A percentile compares a stretch with the other conserved stretches of the same genome.
These are phyloP conservation scores for Macrophomina pseudophaseolina DNA, from an alignment of 2,329 filamentous ascomycete species.

Conservation along the genomic window DNA sequence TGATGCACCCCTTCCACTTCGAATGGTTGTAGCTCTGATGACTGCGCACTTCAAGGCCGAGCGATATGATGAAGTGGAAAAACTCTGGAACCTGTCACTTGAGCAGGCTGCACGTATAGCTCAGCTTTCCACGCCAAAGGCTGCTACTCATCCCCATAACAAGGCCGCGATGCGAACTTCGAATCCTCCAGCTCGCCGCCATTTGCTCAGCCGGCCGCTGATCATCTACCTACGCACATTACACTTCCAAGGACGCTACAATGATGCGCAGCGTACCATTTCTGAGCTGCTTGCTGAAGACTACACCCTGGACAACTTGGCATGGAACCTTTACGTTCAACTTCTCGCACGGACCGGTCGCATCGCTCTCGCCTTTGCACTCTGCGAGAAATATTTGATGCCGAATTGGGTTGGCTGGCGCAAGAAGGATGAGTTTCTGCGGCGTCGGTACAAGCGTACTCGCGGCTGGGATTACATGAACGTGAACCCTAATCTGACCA, in stretches of 20 bases:
- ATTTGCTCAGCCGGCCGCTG: slow-evolving; percentile 56
- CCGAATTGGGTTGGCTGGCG: slow-evolving; percentile 77
- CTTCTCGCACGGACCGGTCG: slow-evolving; percentile 65
- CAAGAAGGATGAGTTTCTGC: slow-evolving; percentile 22
- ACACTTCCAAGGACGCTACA: slow-evolving; percentile 55
- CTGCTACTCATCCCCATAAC: slow-evolving; percentile 32
- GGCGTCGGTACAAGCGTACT: slow-evolving; percentile 34
- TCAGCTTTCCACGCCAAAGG: slow-evolving; percentile 31
- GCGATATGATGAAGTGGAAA: slow-evolving; percentile 64
- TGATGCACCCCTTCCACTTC: slow-evolving; percentile 53
- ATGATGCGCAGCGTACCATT: slow-evolving; percentile 50
- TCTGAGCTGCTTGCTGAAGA: slow-evolving; percentile 66
- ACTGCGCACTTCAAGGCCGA: slow-evolving; percentile 63
- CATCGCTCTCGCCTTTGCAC: slow-evolving; percentile 69
- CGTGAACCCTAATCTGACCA: slow-evolving; percentile 35
- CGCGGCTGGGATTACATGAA: slow-evolving; percentile 38
- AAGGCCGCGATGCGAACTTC: background rate
- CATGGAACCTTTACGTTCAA: slow-evolving; percentile 81
- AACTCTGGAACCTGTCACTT: slow-evolving; percentile 68
- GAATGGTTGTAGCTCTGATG: slow-evolving; percentile 71
- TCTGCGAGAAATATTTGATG: slow-evolving; percentile 81
- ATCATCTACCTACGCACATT: slow-evolving; percentile 60
- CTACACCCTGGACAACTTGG: slow-evolving; percentile 74
- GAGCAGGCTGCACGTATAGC: slow-evolving; percentile 42
- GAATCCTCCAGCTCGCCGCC: slow-evolving; percentile 46